These are phyloP conservation scores for Coelastrella sp. DNA, from an alignment of 139 green algal genomes.

Conservation along the genomic window DNA sequence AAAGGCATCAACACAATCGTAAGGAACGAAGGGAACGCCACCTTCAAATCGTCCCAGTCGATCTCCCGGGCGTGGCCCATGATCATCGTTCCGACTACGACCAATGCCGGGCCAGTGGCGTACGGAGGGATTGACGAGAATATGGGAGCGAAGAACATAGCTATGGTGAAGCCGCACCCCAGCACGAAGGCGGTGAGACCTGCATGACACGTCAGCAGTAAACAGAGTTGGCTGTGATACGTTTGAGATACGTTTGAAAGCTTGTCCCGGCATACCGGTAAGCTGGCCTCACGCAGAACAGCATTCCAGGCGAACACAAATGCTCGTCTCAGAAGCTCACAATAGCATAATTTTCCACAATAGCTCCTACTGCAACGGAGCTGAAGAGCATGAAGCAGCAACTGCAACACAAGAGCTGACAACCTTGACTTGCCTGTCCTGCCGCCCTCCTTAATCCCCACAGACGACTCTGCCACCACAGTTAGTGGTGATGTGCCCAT, in stretches of 20 bases:
- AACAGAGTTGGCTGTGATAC: background rate
- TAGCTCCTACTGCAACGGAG: no score
- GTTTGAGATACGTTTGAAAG: no score
- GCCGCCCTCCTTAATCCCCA: slow-evolving; percentile 67
- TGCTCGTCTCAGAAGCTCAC: background rate
- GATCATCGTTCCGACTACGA: slow-evolving; percentile 52
- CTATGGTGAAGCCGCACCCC: slow-evolving; percentile 67
- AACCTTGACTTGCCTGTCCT: slow-evolving; percentile 39
- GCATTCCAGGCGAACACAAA: background rate
- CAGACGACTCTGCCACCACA: slow-evolving; percentile 72
- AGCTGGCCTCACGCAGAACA: background rate
- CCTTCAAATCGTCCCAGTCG: slow-evolving; percentile 44
- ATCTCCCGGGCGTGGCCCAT: slow-evolving; percentile 44
- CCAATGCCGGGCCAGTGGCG: slow-evolving; percentile 42
- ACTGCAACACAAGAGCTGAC: background rate
- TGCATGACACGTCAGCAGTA: background rate
- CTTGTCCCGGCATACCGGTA: no score
- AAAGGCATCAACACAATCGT: slow-evolving; percentile 55
- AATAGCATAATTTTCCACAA: no score
- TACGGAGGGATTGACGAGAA: slow-evolving; percentile 56
- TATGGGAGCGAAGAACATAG: slow-evolving; percentile 84
- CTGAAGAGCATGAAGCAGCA: no score
- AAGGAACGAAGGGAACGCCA: slow-evolving; percentile 53
- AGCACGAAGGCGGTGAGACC: slow-evolving; percentile 55
- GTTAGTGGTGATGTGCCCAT: slow-evolving; percentile 83